Evolutionary conservation across 2,329 filamentous ascomycete species (phyloP), one percentile per base, ranked within the genome.

Genomic region (Aspergillus felis): DNA sequence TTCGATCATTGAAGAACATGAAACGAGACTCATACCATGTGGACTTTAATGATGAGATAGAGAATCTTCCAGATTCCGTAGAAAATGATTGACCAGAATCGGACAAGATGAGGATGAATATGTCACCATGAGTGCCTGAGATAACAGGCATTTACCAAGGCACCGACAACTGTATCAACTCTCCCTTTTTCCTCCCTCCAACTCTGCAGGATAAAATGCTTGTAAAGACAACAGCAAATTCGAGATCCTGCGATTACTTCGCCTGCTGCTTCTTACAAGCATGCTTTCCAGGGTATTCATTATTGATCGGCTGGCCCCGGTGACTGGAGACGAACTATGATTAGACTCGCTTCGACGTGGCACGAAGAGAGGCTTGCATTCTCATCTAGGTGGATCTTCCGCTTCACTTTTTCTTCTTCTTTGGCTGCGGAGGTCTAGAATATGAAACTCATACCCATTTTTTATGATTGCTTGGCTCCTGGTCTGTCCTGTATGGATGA

Each of bases 301-400:
- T 24, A 35, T 50, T 32, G 24, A 58, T 62, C 59, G 56, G 56
- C 52, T 55, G 54, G 56, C 48, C 29, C 53, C 47, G 57, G 60
- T 62, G 54, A 57, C 57, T 57, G 56, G 57, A 42, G 55, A 52
- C 47, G 53, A 53, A 54, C 52, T 48, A 28, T n/a, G 27, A 12
- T n/a, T 20, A 28, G 6, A 10, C 57, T 54, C 48, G 35, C 32
- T 55, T 64, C 62, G 57, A 67, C 65, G 65, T 67, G 65, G 65
- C 65, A 66, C 50, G 58, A 63, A 61, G 59, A 59, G 27, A 59
- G 61, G 57, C 51, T 55, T 51, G 42, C 58, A 47, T 46, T 41
- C 22, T n/a, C 41, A 38, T 41, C 44, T 29, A 58, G 54, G 62
- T 64, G 64, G 64, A 64, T 62, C 62, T 57, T 54, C 57, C 56